A percentile compares a stretch with the other conserved stretches of the same genome.
Evolutionary conservation across 1,284 basidiomycete species (phyloP).

Genomic region (Leucoagaricus sp.): DNA sequence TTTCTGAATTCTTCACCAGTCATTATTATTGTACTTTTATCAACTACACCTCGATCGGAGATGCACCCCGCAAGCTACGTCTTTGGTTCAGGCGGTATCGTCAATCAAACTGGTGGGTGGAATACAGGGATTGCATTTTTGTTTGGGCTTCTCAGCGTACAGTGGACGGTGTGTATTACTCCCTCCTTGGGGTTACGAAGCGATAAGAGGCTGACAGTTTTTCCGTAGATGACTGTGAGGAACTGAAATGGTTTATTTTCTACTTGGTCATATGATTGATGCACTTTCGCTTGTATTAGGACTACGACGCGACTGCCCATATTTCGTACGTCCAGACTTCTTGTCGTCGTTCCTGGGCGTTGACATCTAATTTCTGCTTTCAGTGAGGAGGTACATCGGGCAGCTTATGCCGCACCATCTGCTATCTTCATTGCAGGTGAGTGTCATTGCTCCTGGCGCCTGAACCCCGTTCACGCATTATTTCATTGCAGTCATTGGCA

Average conservation of each 20-base stretch:
- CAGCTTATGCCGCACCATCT: constrained; percentile 79
- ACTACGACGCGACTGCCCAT: constrained; percentile 81
- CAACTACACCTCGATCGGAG: constrained; percentile 72
- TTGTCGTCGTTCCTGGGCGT: constrained; percentile 6
- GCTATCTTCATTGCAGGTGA: constrained; percentile 84
- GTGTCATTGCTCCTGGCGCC: constrained; percentile 18
- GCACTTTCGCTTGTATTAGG: constrained; percentile 25
- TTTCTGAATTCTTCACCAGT: constrained; percentile 43
- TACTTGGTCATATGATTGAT: not conserved
- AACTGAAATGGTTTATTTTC: not conserved
- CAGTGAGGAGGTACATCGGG: constrained; percentile 87
- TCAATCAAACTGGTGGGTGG: constrained; percentile 81
- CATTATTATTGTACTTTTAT: constrained; percentile 85
- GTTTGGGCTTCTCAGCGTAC: constrained; percentile 86
- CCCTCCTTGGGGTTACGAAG: not conserved
- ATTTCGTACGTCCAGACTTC: constrained; percentile 64
- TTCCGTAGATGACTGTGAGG: constrained; percentile 63
- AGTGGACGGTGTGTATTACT: constrained; percentile 76
- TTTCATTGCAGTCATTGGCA: constrained; percentile 64
- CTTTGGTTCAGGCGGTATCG: constrained; percentile 69
- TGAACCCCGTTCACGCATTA: not conserved
- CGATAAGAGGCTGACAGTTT: constrained; percentile 14
- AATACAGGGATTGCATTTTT: constrained; percentile 83
- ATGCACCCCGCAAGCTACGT: constrained; percentile 84
- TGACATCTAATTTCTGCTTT: constrained; percentile 1